Percentiles rank a stretch among this genome's conserved stretches.
Conservation (phyloP, 768 basidiomycete genomes). For the Lactarius hatsudake region DNA sequence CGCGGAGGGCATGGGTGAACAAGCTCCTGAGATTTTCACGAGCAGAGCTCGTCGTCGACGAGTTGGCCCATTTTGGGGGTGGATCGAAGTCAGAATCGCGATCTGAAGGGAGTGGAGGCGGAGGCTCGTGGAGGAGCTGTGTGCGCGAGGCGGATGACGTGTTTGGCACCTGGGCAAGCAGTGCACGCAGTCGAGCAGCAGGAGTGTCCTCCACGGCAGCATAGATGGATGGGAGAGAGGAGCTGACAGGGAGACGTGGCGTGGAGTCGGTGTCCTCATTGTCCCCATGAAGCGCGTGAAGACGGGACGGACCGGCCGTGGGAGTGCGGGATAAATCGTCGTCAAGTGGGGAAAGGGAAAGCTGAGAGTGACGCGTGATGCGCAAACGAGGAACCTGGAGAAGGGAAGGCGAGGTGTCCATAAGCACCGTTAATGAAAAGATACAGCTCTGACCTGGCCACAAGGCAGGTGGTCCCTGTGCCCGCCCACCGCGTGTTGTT, state of each 20-base stretch:
- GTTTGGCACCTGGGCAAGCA: constrained; percentile 22
- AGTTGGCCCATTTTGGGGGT: constrained; percentile 22
- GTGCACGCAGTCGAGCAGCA: constrained; percentile 24
- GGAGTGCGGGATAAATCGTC: constrained; percentile 23
- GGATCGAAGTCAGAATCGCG: constrained; percentile 28
- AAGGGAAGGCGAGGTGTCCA: constrained; percentile 5
- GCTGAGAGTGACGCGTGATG: constrained; percentile 19
- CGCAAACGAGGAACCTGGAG: constrained; percentile 15
- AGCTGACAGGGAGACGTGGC: constrained; percentile 23
- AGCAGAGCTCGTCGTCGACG: constrained; percentile 8
- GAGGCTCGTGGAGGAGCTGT: constrained; percentile 25
- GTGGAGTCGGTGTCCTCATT: constrained; percentile 26
- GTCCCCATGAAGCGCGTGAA: constrained; percentile 19
- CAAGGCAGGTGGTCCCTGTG: neutral
- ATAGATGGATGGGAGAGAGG: constrained; percentile 23
- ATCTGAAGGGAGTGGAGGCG: constrained; percentile 25
- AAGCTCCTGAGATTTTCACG: constrained; percentile 25
- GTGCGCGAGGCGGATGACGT: constrained; percentile 23
- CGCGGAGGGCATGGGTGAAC: constrained; percentile 24
- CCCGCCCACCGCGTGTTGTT: neutral
- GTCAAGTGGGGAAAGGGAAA: constrained; percentile 1
- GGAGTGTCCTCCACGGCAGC: constrained; percentile 23
- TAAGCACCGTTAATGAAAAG: constrained; percentile 11
- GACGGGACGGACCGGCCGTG: constrained; percentile 25
- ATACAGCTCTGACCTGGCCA: constrained; percentile 4